These are phyloP conservation scores for Candolleomyces eurysporus DNA, from an alignment of 768 basidiomycete species.

Conservation along the genomic window DNA sequence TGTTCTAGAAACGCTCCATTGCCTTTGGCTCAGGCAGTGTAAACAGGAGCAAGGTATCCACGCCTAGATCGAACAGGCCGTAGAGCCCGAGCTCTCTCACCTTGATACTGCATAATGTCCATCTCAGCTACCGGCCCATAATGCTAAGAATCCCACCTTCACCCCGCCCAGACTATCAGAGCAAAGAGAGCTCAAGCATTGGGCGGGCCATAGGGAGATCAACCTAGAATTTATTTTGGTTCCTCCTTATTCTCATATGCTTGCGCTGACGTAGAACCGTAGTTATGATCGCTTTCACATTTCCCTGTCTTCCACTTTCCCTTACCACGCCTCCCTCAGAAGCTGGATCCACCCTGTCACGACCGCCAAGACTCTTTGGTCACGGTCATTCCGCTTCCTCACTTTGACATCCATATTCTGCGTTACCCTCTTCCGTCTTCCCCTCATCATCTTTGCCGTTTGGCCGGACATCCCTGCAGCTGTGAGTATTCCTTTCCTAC, in stretches of 20 bases:
- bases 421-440: slow-evolving; percentile 52
- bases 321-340: slow-evolving; percentile 61
- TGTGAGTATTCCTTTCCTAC: slow-evolving; percentile 16
- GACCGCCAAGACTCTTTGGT: slow-evolving; percentile 42
- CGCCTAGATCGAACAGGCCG: slow-evolving; percentile 52
- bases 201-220: slow-evolving; percentile 29
- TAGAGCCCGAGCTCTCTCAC: slow-evolving; percentile 60
- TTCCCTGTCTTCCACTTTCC: slow-evolving; percentile 64
- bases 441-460: slow-evolving; percentile 54
- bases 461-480: slow-evolving; percentile 15
- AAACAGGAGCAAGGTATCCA: slow-evolving; percentile 44
- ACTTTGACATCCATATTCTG: slow-evolving; percentile 48
- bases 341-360: slow-evolving; percentile 36
- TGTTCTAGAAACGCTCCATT: slow-evolving; percentile 55
- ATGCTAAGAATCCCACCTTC: background rate
- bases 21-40: slow-evolving; percentile 61
- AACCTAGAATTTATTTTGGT: slow-evolving; percentile 24
- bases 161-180: slow-evolving; percentile 34
- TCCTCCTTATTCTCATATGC: background rate
- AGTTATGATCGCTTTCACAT: slow-evolving; percentile 67
- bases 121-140: slow-evolving; percentile 4
- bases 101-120: slow-evolving; percentile 60
- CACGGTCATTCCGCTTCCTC: slow-evolving; percentile 58
- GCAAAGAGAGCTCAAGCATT: slow-evolving; percentile 33
- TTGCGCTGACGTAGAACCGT: background rate